Evolutionary conservation across 495 filamentous ascomycete species (phyloP), one percentile per base, ranked within the genome.

Genomic region (Penicillium arizonense): DNA sequence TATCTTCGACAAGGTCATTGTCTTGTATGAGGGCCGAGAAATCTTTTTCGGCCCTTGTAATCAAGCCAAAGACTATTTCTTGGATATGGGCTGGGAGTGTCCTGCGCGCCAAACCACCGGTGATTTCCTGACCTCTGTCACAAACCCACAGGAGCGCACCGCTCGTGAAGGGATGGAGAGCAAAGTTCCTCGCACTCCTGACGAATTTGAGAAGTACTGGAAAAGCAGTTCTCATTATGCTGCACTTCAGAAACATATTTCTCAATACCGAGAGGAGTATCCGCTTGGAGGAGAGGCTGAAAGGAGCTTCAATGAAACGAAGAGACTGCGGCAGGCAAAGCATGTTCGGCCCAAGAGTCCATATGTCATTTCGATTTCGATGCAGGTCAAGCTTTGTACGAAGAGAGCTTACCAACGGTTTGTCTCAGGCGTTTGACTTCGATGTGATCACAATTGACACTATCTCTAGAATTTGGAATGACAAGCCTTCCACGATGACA

Each of bases 51-150:
- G 87, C 0, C 79, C 77, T 0, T 78, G 76, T 13, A 67, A 72
- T 12, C 59, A 77, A 23, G 87, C 86, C 13, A 79, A 77, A 46
- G 67, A 77, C 10, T 89, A 87, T 56, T 88, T 90, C 47, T 68
- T 71, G 36, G 63, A 75, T 1, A 79, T 86, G 69, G 83, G 84
- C 16, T 88, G 79, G 77, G 41, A 74, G 58, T 68, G 83, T 73
- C 82, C 81, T 55, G 67, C 77, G 54, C 66, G 81, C 64, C 73
- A 81, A 75, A 90, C 75, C 0, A 86, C 81, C 0, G 80, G 85
- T 14, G 88, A 90, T 60, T 91, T 90, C 61, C 68, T 90, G 6
- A 90, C 87, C 0, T 86, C 85, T 4, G 77, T 91, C 59, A 89
- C 87, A 10, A 86, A 86, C 39, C 76, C 82, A 4, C 71, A 79